Evolutionary conservation across 2,329 filamentous ascomycete genomes (phyloP).

Genomic region (Paramyrothecium sp.): DNA sequence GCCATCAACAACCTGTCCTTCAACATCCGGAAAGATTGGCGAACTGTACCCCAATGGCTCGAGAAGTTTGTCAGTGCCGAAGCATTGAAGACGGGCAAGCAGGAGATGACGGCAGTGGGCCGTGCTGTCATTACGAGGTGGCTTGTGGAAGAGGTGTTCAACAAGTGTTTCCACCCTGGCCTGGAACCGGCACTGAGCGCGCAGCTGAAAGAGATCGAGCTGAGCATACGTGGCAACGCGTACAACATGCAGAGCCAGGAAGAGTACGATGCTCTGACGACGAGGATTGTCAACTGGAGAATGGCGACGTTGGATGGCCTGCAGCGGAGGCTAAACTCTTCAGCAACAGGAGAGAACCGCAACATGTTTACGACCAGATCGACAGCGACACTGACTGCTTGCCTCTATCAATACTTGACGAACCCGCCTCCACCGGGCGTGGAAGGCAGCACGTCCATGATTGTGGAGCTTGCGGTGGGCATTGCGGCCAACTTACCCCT

Average conservation of each 20-base stretch:
- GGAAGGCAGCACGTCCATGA: constrained; percentile 87
- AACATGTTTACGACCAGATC: constrained; percentile 67
- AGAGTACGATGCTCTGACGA: constrained; percentile 83
- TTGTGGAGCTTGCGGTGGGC: constrained; percentile 84
- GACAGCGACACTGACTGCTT: constrained; percentile 65
- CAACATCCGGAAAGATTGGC: constrained; percentile 95
- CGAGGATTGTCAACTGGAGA: constrained; percentile 89
- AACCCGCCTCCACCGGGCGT: constrained; percentile 78
- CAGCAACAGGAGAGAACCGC: constrained; percentile 65
- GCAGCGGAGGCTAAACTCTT: constrained; percentile 64
- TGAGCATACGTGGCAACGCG: constrained; percentile 78
- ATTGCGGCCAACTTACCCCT: constrained; percentile 84
- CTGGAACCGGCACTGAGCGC: constrained; percentile 74
- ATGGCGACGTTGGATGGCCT: constrained; percentile 93
- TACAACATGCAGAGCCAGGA: constrained; percentile 75
- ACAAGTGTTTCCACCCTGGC: constrained; percentile 88
- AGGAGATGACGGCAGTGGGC: constrained; percentile 97
- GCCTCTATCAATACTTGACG: constrained; percentile 70
- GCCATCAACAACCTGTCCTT: constrained; percentile 94
- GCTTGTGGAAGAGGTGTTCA: constrained; percentile 88
- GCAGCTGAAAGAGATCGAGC: constrained; percentile 82
- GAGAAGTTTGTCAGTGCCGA: constrained; percentile 78
- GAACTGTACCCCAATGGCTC: constrained; percentile 76
- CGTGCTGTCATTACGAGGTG: constrained; percentile 85
- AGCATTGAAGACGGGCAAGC: constrained; percentile 81